phyloP scores from a whole-genome alignment of 495 filamentous ascomycete genomes.

The Astrothelium macrocarpum region DNA sequence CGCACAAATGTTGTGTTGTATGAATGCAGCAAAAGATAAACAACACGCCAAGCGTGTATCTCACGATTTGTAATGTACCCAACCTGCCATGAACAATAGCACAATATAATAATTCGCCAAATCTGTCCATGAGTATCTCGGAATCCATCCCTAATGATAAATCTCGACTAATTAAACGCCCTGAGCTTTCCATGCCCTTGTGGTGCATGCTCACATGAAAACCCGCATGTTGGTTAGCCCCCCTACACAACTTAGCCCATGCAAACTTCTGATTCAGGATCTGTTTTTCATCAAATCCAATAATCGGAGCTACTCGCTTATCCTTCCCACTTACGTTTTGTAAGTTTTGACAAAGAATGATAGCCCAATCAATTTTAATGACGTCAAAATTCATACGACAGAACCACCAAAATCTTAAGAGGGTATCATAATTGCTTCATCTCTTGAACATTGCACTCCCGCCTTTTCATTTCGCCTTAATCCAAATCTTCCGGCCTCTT shows the following conservation, averaged over 20 bases:
- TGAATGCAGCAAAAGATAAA: no score
- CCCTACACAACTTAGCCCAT: background rate
- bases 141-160: background rate
- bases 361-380: background rate
- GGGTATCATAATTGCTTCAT: background rate
- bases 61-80: no score
- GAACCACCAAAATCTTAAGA: background rate
- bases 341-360: no score
- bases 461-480: background rate
- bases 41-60: no score
- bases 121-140: background rate
- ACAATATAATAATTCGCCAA: background rate
- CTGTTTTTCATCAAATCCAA: background rate
- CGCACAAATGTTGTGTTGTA: no score
- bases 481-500: slow-evolving; percentile 29
- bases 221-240: background rate
- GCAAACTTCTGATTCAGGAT: background rate
- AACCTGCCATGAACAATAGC: background rate
- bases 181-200: background rate
- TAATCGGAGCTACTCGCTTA: background rate
- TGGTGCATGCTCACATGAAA: background rate
- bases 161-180: background rate
- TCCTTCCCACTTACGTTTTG: no score
- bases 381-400: background rate
- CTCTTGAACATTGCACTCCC: background rate